phyloP scores from a whole-genome alignment of 768 basidiomycete genomes.

The Mycena leptocephala region DNA sequence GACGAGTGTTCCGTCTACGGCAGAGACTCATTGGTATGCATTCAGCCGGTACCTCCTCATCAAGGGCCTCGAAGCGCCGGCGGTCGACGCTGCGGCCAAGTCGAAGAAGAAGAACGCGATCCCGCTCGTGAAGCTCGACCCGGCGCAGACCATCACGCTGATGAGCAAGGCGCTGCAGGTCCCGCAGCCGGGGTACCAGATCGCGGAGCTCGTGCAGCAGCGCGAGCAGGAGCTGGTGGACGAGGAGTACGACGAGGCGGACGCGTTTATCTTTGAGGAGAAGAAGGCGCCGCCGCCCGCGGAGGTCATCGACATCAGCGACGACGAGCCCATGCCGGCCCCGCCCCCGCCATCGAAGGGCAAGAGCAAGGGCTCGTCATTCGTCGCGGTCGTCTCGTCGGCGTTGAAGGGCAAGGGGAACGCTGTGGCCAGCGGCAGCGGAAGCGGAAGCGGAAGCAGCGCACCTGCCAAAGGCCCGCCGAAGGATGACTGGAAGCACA shows the following conservation, averaged over 20 bases:
- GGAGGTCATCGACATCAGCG: slow-evolving; percentile 39
- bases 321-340: slow-evolving; percentile 42
- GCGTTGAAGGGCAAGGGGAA: slow-evolving; percentile 27
- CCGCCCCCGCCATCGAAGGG: slow-evolving; percentile 27
- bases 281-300: slow-evolving; percentile 22
- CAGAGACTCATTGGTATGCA: slow-evolving; percentile 38
- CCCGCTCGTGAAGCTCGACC: slow-evolving; percentile 68
- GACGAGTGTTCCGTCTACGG: background rate
- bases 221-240: slow-evolving; percentile 58
- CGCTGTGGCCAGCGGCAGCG: background rate
- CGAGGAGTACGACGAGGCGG: slow-evolving; percentile 67
- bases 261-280: slow-evolving; percentile 60
- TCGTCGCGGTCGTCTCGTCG: slow-evolving; percentile 17
- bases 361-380: slow-evolving; percentile 30
- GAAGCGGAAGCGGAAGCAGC: slow-evolving; percentile 26
- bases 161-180: slow-evolving; percentile 59
- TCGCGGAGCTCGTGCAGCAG: slow-evolving; percentile 63
- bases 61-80: slow-evolving; percentile 36
- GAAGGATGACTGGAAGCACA: slow-evolving; percentile 69
- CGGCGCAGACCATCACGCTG: slow-evolving; percentile 60
- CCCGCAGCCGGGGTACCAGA: slow-evolving; percentile 71
- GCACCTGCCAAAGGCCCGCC: slow-evolving; percentile 42
- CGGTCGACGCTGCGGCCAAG: no score
- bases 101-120: slow-evolving; percentile 40
- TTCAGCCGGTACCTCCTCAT: slow-evolving; percentile 74